Base-by-base conservation (phyloP, 768 basidiomycete genomes). In the Paxillus ammoniavirescens region DNA sequence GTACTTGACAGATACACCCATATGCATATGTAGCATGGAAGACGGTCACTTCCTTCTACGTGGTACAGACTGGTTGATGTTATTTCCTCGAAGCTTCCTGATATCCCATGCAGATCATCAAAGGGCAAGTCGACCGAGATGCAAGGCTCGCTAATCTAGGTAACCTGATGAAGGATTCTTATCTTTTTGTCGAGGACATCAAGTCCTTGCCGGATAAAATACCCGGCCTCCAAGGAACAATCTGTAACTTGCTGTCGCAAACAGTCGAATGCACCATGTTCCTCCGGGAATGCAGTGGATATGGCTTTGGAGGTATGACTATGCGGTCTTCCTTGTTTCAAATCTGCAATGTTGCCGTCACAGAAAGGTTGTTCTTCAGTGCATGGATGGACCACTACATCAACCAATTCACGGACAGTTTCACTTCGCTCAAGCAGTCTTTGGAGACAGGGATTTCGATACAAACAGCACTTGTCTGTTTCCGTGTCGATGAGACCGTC, bases 201-300 rank as follows among this genome's bases (percentile, higher is more conserved):
- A 56, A 63, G 26, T 56, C 45, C 4, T 61, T 73, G 15, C 61
- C 66, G 6, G 59, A 65, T 44, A 70, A 54, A 42, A 61, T 73
- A 38, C 57, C 62, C 18, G 13, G 36, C 4, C 65, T 73, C 2
- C 65, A 74, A 42, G 54, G 58, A 30, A 61, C 58, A 13, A 63
- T 74, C 44, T 50, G 53, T 4, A 52, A 52, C 1, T 57, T 73
- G 17, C 45, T 69, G 2, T 58, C 62, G 8, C 73, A 73, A 44
- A 73, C 72, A 0, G 61, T 71, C 6, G 73, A 74, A 58, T 73
- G 72, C 30, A 65, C 56, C 14, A 61, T 74, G 50, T 73, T 73
- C 49, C 57, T 73, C 46, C 72, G 63, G 7, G 73, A 73, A 49
- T 73, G 68, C 41, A 64, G 61, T 47, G 71, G 71, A 0, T 57